phyloP scores from a whole-genome alignment of 371 early-diverging fungal genomes.

The Haplosporangium sp. region DNA sequence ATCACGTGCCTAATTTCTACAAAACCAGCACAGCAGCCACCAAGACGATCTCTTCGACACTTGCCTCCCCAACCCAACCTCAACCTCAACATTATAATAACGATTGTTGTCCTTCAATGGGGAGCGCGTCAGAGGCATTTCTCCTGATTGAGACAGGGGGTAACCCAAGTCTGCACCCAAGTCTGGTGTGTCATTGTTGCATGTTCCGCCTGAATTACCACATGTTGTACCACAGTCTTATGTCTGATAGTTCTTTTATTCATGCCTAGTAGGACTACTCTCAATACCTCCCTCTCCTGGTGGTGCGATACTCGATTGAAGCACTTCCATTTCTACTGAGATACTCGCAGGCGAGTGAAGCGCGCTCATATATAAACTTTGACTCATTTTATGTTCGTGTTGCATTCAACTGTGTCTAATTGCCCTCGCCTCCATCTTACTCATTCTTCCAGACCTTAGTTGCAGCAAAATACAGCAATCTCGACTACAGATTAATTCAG shows the following conservation, averaged over 20 bases:
- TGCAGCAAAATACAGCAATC: conserved; percentile 21
- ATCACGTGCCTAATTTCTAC: too few species aligned
- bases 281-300: conserved; percentile 27
- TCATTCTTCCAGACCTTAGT: conserved; percentile 17
- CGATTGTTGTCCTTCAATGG: neutral
- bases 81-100: too few species aligned
- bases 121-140: conserved; percentile 36
- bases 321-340: conserved; percentile 23
- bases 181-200: conserved; percentile 7
- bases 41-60: too few species aligned
- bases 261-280: conserved; percentile 29
- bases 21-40: too few species aligned
- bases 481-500: conserved; percentile 43
- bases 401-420: neutral
- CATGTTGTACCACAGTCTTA: neutral
- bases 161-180: conserved; percentile 36
- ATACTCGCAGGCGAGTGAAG: conserved; percentile 19
- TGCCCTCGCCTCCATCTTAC: neutral
- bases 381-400: neutral
- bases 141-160: conserved; percentile 46
- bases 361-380: neutral
- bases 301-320: conserved; percentile 29
- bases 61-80: too few species aligned
- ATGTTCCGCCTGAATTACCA: neutral
- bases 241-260: neutral